These are phyloP conservation scores for Solanum dulcamara DNA, from an alignment of 257 asterid genomes.

Conservation along the genomic window DNA sequence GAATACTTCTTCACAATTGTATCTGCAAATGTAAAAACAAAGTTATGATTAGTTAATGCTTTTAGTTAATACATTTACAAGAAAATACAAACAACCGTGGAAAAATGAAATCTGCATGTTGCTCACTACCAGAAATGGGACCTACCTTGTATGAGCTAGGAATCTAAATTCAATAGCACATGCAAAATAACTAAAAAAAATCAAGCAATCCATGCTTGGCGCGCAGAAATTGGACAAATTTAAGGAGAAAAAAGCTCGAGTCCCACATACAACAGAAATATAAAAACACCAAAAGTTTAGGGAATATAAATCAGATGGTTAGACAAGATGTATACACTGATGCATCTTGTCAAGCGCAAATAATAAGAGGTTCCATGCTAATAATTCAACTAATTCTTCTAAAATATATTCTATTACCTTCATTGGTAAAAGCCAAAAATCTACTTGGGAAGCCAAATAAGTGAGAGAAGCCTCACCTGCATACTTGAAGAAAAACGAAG, in stretches of 20 bases:
- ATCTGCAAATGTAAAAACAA: constrained; percentile 33
- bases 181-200: neutral
- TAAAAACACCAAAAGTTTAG: neutral
- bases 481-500: constrained; percentile 97
- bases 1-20: constrained; percentile 93
- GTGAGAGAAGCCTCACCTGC: constrained; percentile 52
- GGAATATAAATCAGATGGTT: neutral
- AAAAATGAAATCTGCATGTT: neutral
- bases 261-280: neutral
- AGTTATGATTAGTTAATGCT: constrained; percentile 6
- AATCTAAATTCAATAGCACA: neutral
- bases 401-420: neutral
- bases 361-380: neutral
- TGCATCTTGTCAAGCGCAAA: neutral
- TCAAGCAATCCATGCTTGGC: neutral
- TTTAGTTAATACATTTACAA: neutral
- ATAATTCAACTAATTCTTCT: neutral
- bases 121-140: neutral
- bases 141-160: neutral
- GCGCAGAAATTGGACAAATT: neutral
- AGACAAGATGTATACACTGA: neutral
- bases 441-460: neutral
- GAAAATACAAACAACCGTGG: neutral
- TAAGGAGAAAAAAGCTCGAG: neutral
- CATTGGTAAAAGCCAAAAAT: neutral